Evolutionary conservation across 192 early-diverging fungal genomes (phyloP), one percentile per base, ranked within the genome.

Genomic region (Backusella circina): DNA sequence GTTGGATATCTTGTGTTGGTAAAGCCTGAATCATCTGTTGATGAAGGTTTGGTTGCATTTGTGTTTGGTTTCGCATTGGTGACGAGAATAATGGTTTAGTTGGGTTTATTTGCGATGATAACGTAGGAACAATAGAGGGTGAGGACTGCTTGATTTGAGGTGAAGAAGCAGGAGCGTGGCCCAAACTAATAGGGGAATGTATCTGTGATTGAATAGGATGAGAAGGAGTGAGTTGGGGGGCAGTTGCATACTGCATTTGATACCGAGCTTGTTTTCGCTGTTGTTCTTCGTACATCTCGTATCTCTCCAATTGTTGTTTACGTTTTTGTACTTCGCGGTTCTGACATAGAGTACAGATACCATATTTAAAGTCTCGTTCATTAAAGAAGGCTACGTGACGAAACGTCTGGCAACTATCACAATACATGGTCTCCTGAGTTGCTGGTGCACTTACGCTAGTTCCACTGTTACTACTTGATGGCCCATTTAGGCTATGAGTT

Each of bases 251-350:
- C 47, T 72, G 71, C 50, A 54, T 18, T 54, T 72, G 71, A 72
- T 72, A 57, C 28, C 51, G 41, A 57, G 26, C 51, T 57, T 72
- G 71, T 36, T 72, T 72, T 28, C 71, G 47, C 33, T 57, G 51
- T 23, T 72, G 71, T 36, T 75, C 73, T 41, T 47, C 73, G 44
- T 74, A 74, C 39, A 74, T 16, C 15, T 74, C 73, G 30, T 74
- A 74, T 37, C 73, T 35, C 6, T 74, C 73, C 35, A 74, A 10
- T 21, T 74, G 57, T 4, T 44, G 54, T 21, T 74, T 74, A 18
- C 73, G 31, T 15, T 74, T 74, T 23, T 41, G 37, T 30, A 74
- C 5, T 41, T 74, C 73, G 28, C 64, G 73, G 4, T 64, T 39
- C 30, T 57, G 72, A 15, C 73, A 74, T 35, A 44, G 6, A 74